Evolutionary conservation across 352 stramenopile species (phyloP).

Genomic region (Albugo candida): DNA sequence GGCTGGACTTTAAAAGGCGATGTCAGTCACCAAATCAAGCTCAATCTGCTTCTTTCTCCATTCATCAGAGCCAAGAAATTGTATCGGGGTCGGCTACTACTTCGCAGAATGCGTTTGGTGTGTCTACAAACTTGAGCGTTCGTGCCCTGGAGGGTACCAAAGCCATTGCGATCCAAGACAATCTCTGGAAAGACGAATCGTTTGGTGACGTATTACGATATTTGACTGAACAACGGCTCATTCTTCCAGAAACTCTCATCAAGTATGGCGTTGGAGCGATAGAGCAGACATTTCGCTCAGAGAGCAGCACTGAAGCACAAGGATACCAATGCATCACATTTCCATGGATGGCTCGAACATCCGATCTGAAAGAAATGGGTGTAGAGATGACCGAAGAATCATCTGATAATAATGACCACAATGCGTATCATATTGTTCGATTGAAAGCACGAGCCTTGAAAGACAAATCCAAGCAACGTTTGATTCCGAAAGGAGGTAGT

Average conservation of each 20-base stretch:
- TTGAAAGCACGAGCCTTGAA: conserved; percentile 72
- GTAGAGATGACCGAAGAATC: conserved; percentile 18
- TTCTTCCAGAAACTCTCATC: conserved; percentile 46
- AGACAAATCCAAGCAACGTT: conserved; percentile 72
- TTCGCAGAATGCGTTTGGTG: conserved; percentile 19
- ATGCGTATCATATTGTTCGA: conserved; percentile 56
- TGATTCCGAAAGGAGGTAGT: conserved; percentile 83
- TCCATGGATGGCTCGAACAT: conserved; percentile 85
- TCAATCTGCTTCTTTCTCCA: conserved; percentile 9
- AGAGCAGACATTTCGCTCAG: conserved; percentile 56
- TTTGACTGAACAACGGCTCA: conserved; percentile 39
- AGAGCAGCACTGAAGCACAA: conserved; percentile 12
- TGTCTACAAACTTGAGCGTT: conserved; percentile 15
- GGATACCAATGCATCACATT: conserved; percentile 86
- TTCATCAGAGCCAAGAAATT: conserved; percentile 19
- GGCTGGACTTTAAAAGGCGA: conserved; percentile 82
- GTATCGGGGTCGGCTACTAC: conserved; percentile 12
- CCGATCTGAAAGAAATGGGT: conserved; percentile 73
- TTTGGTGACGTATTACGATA: conserved; percentile 49
- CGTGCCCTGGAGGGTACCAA: conserved; percentile 66
- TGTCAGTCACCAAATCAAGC: conserved; percentile 5
- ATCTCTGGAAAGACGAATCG: conserved; percentile 40
- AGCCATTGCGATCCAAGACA: conserved; percentile 68
- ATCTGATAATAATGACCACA: conserved; percentile 27
- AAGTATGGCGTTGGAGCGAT: conserved; percentile 83